Evolutionary conservation across 495 filamentous ascomycete species (phyloP).

Genomic region (Trichodelitschia bisporula): DNA sequence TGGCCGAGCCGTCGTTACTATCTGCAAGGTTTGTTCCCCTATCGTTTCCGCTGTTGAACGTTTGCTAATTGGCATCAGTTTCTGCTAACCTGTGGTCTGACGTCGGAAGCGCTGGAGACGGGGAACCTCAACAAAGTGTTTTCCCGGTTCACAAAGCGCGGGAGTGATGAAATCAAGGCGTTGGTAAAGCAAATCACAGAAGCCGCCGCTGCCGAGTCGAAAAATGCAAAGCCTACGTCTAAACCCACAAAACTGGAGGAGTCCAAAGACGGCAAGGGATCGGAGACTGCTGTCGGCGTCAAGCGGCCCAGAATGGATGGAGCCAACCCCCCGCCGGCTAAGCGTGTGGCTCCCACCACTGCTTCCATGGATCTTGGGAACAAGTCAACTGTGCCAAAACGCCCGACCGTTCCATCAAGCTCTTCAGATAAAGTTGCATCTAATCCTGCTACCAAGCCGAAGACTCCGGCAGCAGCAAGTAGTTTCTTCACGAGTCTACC

Average conservation of each 20-base stretch:
- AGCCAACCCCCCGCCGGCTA: constrained; percentile 13
- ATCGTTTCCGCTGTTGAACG: background rate
- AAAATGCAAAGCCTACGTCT: constrained; percentile 8
- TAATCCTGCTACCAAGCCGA: constrained; percentile 3
- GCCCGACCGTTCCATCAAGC: too few species aligned
- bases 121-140: constrained; percentile 42
- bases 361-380: too few species aligned
- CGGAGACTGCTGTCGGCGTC: constrained; percentile 16
- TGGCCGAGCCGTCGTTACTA: constrained; percentile 32
- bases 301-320: constrained; percentile 25
- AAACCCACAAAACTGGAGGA: constrained; percentile 4
- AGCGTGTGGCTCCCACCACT: constrained; percentile 9
- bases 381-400: background rate
- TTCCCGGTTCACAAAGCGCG: constrained; percentile 37
- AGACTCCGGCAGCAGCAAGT: constrained; percentile 8
- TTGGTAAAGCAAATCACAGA: constrained; percentile 31
- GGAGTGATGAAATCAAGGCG: constrained; percentile 32
- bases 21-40: constrained; percentile 26
- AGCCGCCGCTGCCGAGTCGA: constrained; percentile 25
- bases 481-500: constrained; percentile 31
- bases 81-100: constrained; percentile 35
- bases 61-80: constrained; percentile 19
- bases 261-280: constrained; percentile 10
- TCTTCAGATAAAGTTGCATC: too few species aligned
- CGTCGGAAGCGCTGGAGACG: constrained; percentile 32